These are phyloP conservation scores for Ganoderma resinaceum DNA, from an alignment of 1,284 basidiomycete genomes.

Conservation along the genomic window DNA sequence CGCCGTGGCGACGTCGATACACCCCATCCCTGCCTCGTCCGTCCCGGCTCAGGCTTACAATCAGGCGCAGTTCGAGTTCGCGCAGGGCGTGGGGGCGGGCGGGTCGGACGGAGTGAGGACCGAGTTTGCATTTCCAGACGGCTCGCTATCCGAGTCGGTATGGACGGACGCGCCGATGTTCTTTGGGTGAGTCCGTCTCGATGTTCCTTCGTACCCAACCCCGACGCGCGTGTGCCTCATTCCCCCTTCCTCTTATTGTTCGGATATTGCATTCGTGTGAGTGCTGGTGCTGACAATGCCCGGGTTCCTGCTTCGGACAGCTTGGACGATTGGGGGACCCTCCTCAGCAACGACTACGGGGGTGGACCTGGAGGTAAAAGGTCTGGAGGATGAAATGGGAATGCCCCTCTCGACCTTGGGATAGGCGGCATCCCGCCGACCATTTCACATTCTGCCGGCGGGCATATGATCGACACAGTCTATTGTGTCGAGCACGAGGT, in stretches of 20 bases:
- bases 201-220: background rate
- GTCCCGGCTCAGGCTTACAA: background rate
- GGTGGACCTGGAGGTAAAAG: constrained; percentile 10
- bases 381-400: background rate
- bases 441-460: background rate
- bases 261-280: too few species aligned
- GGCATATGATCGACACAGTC: background rate
- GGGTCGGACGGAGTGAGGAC: background rate
- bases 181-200: constrained; percentile 35
- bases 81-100: background rate
- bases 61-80: background rate
- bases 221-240: background rate
- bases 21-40: constrained; percentile 50
- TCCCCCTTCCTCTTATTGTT: background rate
- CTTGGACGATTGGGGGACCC: constrained; percentile 33
- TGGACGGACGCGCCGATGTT: constrained; percentile 41
- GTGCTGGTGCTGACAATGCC: background rate
- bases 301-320: constrained; percentile 2
- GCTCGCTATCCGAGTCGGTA: constrained; percentile 35
- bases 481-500: background rate
- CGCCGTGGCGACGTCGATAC: constrained; percentile 44
- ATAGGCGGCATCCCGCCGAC: background rate
- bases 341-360: background rate
- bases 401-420: background rate
- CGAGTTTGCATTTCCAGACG: constrained; percentile 26